Conservation (phyloP, 805 yeast genomes). For the Brettanomyces anomalus region DNA sequence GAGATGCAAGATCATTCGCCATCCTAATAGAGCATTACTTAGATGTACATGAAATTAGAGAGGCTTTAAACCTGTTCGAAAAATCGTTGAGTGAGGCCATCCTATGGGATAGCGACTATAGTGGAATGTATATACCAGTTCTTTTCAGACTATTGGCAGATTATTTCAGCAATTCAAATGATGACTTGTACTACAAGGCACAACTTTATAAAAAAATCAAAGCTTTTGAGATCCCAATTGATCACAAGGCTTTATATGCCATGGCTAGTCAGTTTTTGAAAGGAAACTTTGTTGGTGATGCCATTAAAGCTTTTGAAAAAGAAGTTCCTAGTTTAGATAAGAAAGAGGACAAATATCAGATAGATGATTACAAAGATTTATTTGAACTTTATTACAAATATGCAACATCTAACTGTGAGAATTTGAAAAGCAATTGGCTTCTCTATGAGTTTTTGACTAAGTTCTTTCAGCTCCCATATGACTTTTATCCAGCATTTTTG, state of each 20-base stretch:
- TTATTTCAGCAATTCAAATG: constrained; percentile 12
- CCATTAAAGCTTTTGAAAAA: constrained; percentile 31
- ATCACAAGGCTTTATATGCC: constrained; percentile 29
- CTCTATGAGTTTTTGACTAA: constrained; percentile 49
- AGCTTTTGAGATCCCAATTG: constrained; percentile 29
- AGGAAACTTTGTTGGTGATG: constrained; percentile 30
- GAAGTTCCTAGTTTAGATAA: constrained; percentile 26
- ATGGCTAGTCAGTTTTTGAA: constrained; percentile 29
- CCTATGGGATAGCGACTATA: constrained; percentile 33
- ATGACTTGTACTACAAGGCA: constrained; percentile 13
- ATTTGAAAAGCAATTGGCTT: constrained; percentile 46
- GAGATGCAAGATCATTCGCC: constrained; percentile 23
- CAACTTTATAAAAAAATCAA: constrained; percentile 34
- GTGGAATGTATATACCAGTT: constrained; percentile 19
- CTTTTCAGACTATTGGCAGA: constrained; percentile 18
- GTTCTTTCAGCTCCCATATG: constrained; percentile 49
- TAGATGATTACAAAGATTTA: constrained; percentile 6
- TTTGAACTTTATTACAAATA: constrained; percentile 33
- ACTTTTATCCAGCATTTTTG: constrained; percentile 50
- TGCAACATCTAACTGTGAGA: constrained; percentile 27
- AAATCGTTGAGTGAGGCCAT: constrained; percentile 29
- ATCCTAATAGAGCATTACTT: constrained; percentile 13
- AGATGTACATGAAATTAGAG: constrained; percentile 22
- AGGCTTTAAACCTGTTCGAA: constrained; percentile 27
- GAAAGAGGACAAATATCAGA: background rate